phyloP scores from a whole-genome alignment of 2,329 filamentous ascomycete species.

The Talaromyces verruculosus region DNA sequence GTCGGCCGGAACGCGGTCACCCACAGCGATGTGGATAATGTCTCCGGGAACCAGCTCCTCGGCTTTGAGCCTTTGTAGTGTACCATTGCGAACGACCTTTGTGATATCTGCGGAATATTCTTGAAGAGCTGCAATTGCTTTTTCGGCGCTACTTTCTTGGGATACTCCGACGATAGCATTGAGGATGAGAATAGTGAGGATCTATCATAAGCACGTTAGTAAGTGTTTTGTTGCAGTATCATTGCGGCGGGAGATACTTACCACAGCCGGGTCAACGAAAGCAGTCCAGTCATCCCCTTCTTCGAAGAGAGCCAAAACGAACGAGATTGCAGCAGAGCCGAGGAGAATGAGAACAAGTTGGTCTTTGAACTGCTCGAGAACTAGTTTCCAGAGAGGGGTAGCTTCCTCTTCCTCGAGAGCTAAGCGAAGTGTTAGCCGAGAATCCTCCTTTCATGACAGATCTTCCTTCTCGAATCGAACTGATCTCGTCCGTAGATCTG shows the following conservation, averaged over 20 bases:
- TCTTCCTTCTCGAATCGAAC: not conserved
- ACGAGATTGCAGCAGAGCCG: conserved; percentile 88
- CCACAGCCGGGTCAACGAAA: conserved; percentile 93
- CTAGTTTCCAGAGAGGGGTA: conserved; percentile 92
- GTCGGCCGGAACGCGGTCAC: conserved; percentile 91
- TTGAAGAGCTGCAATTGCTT: conserved; percentile 95
- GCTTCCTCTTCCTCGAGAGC: conserved; percentile 85
- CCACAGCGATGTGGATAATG: conserved; percentile 81
- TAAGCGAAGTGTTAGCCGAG: conserved; percentile 36
- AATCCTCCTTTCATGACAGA: not conserved
- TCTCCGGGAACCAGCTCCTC: conserved; percentile 96
- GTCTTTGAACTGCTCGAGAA: conserved; percentile 98
- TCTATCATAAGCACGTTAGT: conserved; percentile 53
- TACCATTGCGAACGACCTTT: conserved; percentile 84
- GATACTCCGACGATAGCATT: conserved; percentile 97
- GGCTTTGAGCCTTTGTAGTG: conserved; percentile 81
- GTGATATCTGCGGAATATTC: conserved; percentile 99
- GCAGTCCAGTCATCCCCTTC: conserved; percentile 92
- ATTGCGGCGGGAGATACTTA: conserved; percentile 51
- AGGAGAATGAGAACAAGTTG: conserved; percentile 95
- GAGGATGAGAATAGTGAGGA: conserved; percentile 92
- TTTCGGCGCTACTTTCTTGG: conserved; percentile 97
- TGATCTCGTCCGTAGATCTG: not conserved
- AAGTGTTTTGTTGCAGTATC: not conserved
- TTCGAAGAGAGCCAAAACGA: conserved; percentile 89